A percentile compares a stretch with the other conserved stretches of the same genome.
Conservation (phyloP, 139 green algal species). For the Astrephomene gubernaculifera region DNA sequence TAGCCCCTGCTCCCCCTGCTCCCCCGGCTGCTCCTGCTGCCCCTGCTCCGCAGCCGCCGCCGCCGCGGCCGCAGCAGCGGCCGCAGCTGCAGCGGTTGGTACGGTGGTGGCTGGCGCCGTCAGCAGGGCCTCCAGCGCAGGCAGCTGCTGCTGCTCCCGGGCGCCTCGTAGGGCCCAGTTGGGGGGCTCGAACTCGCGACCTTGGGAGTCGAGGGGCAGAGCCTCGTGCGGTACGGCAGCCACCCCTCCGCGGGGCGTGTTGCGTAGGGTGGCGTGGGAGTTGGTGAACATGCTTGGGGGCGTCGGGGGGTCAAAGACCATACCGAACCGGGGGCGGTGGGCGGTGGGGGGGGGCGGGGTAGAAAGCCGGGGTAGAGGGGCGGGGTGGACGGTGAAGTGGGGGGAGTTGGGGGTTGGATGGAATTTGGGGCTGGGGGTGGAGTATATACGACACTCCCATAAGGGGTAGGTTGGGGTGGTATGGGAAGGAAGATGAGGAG, state of each 20-base stretch:
- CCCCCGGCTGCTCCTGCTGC: neutral
- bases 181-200: conserved; percentile 13
- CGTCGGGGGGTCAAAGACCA: no score
- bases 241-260: neutral
- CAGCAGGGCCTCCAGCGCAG: neutral
- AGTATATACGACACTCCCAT: no score
- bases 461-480: no score
- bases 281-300: conserved; percentile 11
- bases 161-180: neutral
- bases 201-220: neutral
- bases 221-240: neutral
- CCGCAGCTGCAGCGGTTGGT: no score
- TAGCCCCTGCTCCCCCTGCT: no score
- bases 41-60: no score
- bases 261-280: conserved; percentile 18
- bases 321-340: no score
- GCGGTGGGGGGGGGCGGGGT: no score
- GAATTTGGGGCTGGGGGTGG: no score
- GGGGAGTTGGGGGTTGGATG: no score
- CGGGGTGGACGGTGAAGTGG: neutral
- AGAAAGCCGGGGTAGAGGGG: neutral
- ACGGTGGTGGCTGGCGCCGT: neutral
- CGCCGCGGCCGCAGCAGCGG: no score
- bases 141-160: neutral
- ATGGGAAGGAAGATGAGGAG: no score